Evolutionary conservation across 1,284 basidiomycete genomes (phyloP), one percentile per base, ranked within the genome.

Genomic region (Leccinum proximum): DNA sequence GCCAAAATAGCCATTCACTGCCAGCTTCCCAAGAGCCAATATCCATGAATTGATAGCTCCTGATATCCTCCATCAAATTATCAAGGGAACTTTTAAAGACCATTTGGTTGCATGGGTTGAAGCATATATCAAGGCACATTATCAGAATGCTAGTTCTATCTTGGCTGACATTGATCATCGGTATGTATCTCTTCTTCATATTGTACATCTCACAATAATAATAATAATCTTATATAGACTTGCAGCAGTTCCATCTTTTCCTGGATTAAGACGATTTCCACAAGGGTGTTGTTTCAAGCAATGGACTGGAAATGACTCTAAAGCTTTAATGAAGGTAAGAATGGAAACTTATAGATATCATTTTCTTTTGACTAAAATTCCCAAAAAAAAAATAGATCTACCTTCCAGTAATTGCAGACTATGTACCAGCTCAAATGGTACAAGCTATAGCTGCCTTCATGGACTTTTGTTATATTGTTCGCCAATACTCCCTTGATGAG

Each of bases 371-470:
- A 45, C 16, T 9, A 45, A 30, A 33, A 3, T 7, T 3, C 7
- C 40, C 13, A 33, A 13, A 26, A 13, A 26, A 26, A 26, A 26
- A 26, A 26, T 22, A 67, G 62, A 62, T 67, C 5, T 67, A 57
- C 42, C 38, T 67, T 5, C 65, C 58, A 13, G 66, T 60, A 13
- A 64, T 74, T 7, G 67, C 26, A 35, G 67, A 59, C 13, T 48
- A 66, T 59, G 54, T 67, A 14, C 67, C 65, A 9, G 14, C 40
- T 45, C n/a, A 62, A 18, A 67, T 66, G 65, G 65, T 66, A 7
- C 59, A 59, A 26, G 45, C 62, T 4, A 42, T 67, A 26, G 10
- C n/a, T 5, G 54, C 67, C 5, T 67, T 67, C 26, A 16, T 67
- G 14, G 61, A 67, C 37, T 67, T 67, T 38, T 67, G 62, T 37